Evolutionary conservation across 441 rosid species (phyloP).

Genomic region (Viola pubescens): DNA sequence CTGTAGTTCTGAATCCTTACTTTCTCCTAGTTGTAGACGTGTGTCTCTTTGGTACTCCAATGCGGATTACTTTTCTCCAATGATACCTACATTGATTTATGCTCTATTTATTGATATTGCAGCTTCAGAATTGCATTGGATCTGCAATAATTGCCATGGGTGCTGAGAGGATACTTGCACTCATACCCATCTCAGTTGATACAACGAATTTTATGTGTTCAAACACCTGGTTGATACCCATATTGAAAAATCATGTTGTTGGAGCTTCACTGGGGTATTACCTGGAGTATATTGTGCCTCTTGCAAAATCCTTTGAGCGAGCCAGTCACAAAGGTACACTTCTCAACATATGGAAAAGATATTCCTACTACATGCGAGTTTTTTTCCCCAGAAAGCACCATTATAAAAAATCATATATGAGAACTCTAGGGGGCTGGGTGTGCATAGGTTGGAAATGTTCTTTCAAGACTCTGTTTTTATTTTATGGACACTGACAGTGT

Average conservation of each 20-base stretch:
- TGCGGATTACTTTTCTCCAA: too few species aligned
- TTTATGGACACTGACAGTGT: too few species aligned
- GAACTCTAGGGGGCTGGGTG: too few species aligned
- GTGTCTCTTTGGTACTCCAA: too few species aligned
- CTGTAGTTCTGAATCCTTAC: too few species aligned
- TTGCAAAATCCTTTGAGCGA: constrained; percentile 52
- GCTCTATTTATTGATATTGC: constrained; percentile 22
- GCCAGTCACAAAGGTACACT: constrained; percentile 58
- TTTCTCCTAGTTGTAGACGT: too few species aligned
- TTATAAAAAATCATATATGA: too few species aligned
- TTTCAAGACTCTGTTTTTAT: too few species aligned
- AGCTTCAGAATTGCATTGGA: constrained; percentile 79
- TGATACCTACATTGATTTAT: background rate
- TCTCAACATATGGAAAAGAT: background rate
- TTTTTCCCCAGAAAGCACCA: too few species aligned
- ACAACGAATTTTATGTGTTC: constrained; percentile 44
- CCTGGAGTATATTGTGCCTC: constrained; percentile 77
- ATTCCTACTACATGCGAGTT: background rate
- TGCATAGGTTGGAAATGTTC: too few species aligned
- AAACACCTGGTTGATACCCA: constrained; percentile 74
- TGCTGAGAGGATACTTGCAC: constrained; percentile 56
- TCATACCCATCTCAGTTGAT: constrained; percentile 63
- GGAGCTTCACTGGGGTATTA: constrained; percentile 74
- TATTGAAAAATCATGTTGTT: constrained; percentile 52
- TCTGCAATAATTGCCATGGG: constrained; percentile 82